These are phyloP conservation scores for Sugiyamaella chiloensis DNA, from an alignment of 805 yeast genomes.

Conservation along the genomic window DNA sequence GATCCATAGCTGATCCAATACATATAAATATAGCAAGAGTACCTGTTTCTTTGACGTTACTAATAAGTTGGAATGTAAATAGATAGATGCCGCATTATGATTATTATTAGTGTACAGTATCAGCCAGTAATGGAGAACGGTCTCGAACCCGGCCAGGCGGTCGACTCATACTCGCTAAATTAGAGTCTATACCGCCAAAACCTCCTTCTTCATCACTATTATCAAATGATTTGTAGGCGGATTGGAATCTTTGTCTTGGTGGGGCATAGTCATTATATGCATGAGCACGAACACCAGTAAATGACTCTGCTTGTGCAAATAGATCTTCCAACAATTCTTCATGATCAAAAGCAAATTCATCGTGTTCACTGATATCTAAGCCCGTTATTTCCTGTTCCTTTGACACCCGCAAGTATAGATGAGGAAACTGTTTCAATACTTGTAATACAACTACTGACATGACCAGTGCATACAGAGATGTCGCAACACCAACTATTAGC, in stretches of 20 bases:
- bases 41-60: too few species aligned
- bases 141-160: not conserved
- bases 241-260: not conserved
- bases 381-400: slow-evolving; percentile 88
- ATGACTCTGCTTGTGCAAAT: not conserved
- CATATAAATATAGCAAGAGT: too few species aligned
- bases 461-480: slow-evolving; percentile 70
- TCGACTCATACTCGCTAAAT: not conserved
- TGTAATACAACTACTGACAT: slow-evolving; percentile 68
- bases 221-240: not conserved
- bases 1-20: too few species aligned
- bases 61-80: too few species aligned
- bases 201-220: not conserved
- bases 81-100: too few species aligned
- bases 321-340: slow-evolving; percentile 9
- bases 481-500: slow-evolving; percentile 70
- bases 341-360: slow-evolving; percentile 68
- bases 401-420: slow-evolving; percentile 73
- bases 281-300: not conserved
- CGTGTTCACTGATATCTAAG: slow-evolving; percentile 85
- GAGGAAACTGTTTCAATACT: slow-evolving; percentile 70
- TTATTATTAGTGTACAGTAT: slow-evolving; percentile 3
- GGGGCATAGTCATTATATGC: not conserved
- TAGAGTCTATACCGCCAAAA: not conserved
- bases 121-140: not conserved